Percentiles rank a stretch among this genome's conserved stretches.
These are phyloP conservation scores for Saccharomycopsis lassenensis DNA, from an alignment of 805 yeast species.

Conservation along the genomic window DNA sequence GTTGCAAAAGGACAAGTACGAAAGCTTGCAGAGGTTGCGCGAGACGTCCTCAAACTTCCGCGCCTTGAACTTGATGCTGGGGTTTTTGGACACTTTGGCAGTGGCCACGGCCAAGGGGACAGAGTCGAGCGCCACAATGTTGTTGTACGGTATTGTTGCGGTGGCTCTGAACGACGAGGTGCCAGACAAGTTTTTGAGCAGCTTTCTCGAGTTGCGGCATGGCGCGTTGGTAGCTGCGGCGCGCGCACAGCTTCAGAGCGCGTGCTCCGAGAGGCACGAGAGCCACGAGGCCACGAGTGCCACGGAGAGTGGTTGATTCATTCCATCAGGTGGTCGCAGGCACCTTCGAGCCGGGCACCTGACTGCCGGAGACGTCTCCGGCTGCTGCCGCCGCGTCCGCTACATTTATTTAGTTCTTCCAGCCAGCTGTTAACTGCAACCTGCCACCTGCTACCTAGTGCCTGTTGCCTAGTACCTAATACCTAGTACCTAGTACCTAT, in stretches of 20 bases:
- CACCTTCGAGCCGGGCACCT: too few relatives aligned
- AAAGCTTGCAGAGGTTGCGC: constrained; percentile 7
- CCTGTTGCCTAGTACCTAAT: too few relatives aligned
- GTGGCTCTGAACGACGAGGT: constrained; percentile 25
- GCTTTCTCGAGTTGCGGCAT: constrained; percentile 26
- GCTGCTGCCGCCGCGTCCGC: too few relatives aligned
- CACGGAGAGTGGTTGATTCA: too few relatives aligned
- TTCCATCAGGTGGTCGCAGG: too few relatives aligned
- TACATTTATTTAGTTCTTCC: too few relatives aligned
- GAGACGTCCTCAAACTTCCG: constrained; percentile 11
- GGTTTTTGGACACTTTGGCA: constrained; percentile 7
- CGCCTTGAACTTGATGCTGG: constrained; percentile 4
- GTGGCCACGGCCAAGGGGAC: constrained; percentile 11
- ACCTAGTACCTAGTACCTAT: too few relatives aligned
- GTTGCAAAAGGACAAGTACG: constrained; percentile 1
- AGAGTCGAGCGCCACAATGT: constrained; percentile 25
- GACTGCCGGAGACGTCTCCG: too few relatives aligned
- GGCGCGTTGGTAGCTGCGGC: constrained; percentile 22
- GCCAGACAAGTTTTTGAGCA: constrained; percentile 32
- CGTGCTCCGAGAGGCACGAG: too few relatives aligned
- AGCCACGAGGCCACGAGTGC: background rate
- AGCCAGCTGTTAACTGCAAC: too few relatives aligned
- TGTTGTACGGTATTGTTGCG: constrained; percentile 31
- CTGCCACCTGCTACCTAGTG: too few relatives aligned
- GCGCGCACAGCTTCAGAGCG: too few relatives aligned